phyloP scores from a whole-genome alignment of 768 basidiomycete species.

The Crassisporium funariophilum region DNA sequence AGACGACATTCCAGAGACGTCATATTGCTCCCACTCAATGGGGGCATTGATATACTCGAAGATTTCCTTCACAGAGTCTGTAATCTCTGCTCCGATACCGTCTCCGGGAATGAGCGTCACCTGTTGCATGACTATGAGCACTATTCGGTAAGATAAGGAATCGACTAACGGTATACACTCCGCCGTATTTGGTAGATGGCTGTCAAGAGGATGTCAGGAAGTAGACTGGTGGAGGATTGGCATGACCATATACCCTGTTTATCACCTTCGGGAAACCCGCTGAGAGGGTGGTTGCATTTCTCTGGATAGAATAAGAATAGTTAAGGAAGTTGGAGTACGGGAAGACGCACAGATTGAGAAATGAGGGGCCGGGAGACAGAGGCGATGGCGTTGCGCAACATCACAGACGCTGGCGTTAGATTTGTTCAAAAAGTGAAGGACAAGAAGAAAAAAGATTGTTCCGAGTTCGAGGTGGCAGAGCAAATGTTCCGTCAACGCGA shows the following conservation, averaged over 20 bases:
- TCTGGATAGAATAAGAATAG: conserved; percentile 36
- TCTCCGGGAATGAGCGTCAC: conserved; percentile 98
- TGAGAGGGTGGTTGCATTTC: conserved; percentile 75
- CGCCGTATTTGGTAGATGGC: conserved; percentile 89
- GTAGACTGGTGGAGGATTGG: conserved; percentile 13
- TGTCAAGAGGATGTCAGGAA: conserved; percentile 30
- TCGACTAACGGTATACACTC: conserved; percentile 79
- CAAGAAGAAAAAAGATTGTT: conserved; percentile 30
- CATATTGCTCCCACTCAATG: conserved; percentile 98
- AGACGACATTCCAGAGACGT: conserved; percentile 95
- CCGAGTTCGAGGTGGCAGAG: no score
- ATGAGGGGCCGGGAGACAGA: conserved; percentile 55
- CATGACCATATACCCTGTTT: conserved; percentile 52
- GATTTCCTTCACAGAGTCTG: conserved; percentile 98
- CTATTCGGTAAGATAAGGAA: conserved; percentile 11
- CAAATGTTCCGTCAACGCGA: no score
- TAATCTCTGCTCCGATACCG: conserved; percentile 96
- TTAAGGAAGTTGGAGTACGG: conserved; percentile 1
- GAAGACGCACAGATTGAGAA: conserved; percentile 50
- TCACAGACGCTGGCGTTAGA: conserved; percentile 39
- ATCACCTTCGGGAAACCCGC: conserved; percentile 78
- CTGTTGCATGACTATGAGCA: conserved; percentile 43
- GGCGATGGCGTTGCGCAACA: conserved; percentile 70
- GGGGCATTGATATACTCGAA: conserved; percentile 97
- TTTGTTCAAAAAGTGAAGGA: conserved; percentile 28